These are phyloP conservation scores for Plasmodium gaboni DNA, from an alignment of 169 alveolate species.

Conservation along the genomic window DNA sequence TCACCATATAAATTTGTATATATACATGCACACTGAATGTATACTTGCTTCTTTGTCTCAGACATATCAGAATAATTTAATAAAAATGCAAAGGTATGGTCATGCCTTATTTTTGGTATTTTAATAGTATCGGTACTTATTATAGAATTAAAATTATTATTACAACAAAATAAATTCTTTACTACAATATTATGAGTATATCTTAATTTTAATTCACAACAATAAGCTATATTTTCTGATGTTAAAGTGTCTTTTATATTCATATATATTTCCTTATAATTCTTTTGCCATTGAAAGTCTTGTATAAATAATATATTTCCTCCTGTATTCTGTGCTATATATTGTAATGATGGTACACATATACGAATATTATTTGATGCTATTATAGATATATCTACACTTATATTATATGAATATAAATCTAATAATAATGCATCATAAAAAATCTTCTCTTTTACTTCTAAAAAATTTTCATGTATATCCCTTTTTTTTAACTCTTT, in stretches of 20 bases:
- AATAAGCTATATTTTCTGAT: conserved; percentile 78
- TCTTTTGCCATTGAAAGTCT: conserved; percentile 55
- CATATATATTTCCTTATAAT: conserved; percentile 73
- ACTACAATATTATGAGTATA: conserved; percentile 76
- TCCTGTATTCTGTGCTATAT: conserved; percentile 79
- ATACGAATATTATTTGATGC: conserved; percentile 54
- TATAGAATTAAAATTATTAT: conserved; percentile 79
- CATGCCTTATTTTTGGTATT: conserved; percentile 82
- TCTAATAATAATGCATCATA: conserved; percentile 62
- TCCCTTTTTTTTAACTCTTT: conserved; percentile 50
- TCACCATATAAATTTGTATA: conserved; percentile 78
- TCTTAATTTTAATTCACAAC: conserved; percentile 84
- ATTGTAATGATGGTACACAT: conserved; percentile 68
- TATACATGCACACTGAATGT: conserved; percentile 84
- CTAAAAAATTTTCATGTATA: conserved; percentile 37
- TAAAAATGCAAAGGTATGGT: conserved; percentile 80
- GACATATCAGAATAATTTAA: conserved; percentile 77
- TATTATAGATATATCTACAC: conserved; percentile 57
- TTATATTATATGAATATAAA: conserved; percentile 51
- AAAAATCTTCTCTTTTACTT: conserved; percentile 49
- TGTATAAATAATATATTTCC: conserved; percentile 72
- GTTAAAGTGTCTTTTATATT: conserved; percentile 57
- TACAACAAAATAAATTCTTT: conserved; percentile 78
- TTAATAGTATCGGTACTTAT: conserved; percentile 77
- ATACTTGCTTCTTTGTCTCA: conserved; percentile 72